These are phyloP conservation scores for Aspergillus fructus DNA, from an alignment of 2,329 filamentous ascomycete species.

Conservation along the genomic window DNA sequence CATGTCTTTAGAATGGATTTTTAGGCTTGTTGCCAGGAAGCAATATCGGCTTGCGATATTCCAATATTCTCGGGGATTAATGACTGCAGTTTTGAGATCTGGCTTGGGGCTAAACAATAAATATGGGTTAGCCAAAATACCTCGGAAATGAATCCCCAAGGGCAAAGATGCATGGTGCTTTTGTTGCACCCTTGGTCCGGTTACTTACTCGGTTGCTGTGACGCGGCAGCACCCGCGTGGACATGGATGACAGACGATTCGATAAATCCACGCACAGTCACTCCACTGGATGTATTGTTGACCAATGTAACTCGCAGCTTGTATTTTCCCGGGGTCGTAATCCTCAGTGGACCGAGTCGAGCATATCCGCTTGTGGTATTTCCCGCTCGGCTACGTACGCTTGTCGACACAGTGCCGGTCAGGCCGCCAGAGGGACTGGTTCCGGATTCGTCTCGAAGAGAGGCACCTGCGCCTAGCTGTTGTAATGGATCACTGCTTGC, in stretches of 20 bases:
- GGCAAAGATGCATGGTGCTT: background rate
- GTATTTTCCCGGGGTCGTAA: slow-evolving; percentile 30
- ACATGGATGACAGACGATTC: slow-evolving; percentile 33
- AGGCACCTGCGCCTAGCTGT: slow-evolving; percentile 29
- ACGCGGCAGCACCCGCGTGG: slow-evolving; percentile 23
- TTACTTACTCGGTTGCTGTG: slow-evolving; percentile 32
- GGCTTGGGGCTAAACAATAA: slow-evolving; percentile 20
- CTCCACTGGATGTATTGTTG: slow-evolving; percentile 27
- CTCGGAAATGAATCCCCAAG: background rate
- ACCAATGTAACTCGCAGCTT: slow-evolving; percentile 33
- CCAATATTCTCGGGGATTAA: slow-evolving; percentile 32
- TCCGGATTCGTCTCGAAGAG: slow-evolving; percentile 28
- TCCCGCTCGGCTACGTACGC: slow-evolving; percentile 31
- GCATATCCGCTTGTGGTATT: slow-evolving; percentile 32
- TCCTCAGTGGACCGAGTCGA: slow-evolving; percentile 26
- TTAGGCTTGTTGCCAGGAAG: slow-evolving; percentile 27
- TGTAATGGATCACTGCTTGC: slow-evolving; percentile 22
- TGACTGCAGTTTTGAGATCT: slow-evolving; percentile 24
- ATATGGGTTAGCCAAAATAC: slow-evolving; percentile 15
- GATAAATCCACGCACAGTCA: slow-evolving; percentile 29
- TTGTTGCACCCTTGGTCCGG: background rate
- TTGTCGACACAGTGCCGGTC: slow-evolving; percentile 30
- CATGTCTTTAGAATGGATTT: background rate
- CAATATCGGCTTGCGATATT: slow-evolving; percentile 31
- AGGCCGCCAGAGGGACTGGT: slow-evolving; percentile 21